Evolutionary conservation across 768 basidiomycete genomes (phyloP).

Genomic region (Tubosaeta brunneosetosa): DNA sequence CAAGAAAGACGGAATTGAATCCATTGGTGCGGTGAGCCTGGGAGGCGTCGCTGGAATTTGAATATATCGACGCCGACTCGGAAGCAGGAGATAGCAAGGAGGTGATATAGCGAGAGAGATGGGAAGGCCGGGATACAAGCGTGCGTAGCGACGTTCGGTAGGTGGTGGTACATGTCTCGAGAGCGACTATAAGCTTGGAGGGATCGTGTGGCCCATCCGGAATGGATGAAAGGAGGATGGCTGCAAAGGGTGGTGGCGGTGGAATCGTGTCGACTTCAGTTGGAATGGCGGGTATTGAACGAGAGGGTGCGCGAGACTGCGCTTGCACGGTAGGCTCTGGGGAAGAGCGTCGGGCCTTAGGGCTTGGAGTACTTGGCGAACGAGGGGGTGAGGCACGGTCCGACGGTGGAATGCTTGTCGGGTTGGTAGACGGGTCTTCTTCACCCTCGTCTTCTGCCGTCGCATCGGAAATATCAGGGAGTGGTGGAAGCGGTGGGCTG

Average conservation of each 20-base stretch:
- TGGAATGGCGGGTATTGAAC: conserved; percentile 49
- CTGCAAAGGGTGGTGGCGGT: conserved; percentile 54
- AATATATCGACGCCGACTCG: conserved; percentile 52
- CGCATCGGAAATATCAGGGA: conserved; percentile 31
- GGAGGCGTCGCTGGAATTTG: conserved; percentile 40
- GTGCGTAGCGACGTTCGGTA: conserved; percentile 65
- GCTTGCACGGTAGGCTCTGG: conserved; percentile 22
- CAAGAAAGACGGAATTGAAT: conserved; percentile 51
- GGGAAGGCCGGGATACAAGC: conserved; percentile 62
- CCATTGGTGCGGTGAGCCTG: conserved; percentile 19
- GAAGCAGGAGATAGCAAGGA: conserved; percentile 42
- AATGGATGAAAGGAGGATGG: conserved; percentile 59
- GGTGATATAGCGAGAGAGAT: conserved; percentile 54
- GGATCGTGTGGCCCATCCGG: conserved; percentile 49
- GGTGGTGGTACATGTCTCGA: conserved; percentile 69
- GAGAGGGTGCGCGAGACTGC: conserved; percentile 34
- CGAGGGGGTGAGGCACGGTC: conserved; percentile 27
- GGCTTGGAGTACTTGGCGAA: conserved; percentile 28
- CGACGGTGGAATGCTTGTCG: conserved; percentile 22
- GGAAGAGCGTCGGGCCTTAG: conserved; percentile 35
- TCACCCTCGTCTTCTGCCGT: background rate
- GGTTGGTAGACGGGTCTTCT: conserved; percentile 10
- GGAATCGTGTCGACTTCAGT: conserved; percentile 41
- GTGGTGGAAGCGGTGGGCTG: conserved; percentile 39
- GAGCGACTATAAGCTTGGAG: conserved; percentile 58